Percentiles rank a stretch among this genome's conserved stretches.
phyloP scores from a whole-genome alignment of 192 early-diverging fungal genomes.

The Radiomyces spectabilis region DNA sequence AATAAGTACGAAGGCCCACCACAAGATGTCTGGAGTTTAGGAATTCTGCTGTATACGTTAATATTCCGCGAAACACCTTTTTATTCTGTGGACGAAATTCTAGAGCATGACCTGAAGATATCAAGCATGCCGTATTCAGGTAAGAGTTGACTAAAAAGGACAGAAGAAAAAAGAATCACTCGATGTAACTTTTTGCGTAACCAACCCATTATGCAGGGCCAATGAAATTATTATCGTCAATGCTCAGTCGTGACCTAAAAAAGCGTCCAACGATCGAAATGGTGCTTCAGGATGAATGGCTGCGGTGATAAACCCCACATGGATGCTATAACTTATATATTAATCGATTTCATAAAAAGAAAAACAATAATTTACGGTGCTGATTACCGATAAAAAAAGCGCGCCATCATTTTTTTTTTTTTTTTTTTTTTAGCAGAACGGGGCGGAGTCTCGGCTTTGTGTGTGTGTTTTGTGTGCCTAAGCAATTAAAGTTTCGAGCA shows the following conservation, averaged over 20 bases:
- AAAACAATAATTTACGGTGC: no score
- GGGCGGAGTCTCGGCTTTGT: not conserved
- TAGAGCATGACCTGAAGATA: conserved; percentile 43
- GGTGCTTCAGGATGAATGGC: conserved; percentile 67
- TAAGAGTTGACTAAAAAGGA: not conserved
- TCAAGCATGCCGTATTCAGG: conserved; percentile 20
- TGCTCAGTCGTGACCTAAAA: conserved; percentile 61
- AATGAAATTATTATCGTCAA: conserved; percentile 50
- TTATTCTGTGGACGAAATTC: conserved; percentile 51
- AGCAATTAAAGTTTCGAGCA: no score
- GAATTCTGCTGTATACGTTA: conserved; percentile 77
- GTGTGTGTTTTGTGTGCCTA: no score
- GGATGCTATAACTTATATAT: not conserved
- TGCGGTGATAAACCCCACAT: conserved; percentile 18
- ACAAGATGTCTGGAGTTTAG: conserved; percentile 86
- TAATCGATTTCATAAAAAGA: no score
- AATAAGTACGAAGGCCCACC: conserved; percentile 81
- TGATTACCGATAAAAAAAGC: no score
- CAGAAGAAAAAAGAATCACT: not conserved
- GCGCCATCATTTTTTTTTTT: not conserved
- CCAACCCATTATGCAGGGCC: conserved; percentile 5
- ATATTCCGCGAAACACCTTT: conserved; percentile 65
- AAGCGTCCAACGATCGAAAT: conserved; percentile 68
- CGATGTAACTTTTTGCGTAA: not conserved
- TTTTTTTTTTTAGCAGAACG: not conserved